These are phyloP conservation scores for Colletotrichum caudatum DNA, from an alignment of 2,329 filamentous ascomycete species.

Conservation along the genomic window DNA sequence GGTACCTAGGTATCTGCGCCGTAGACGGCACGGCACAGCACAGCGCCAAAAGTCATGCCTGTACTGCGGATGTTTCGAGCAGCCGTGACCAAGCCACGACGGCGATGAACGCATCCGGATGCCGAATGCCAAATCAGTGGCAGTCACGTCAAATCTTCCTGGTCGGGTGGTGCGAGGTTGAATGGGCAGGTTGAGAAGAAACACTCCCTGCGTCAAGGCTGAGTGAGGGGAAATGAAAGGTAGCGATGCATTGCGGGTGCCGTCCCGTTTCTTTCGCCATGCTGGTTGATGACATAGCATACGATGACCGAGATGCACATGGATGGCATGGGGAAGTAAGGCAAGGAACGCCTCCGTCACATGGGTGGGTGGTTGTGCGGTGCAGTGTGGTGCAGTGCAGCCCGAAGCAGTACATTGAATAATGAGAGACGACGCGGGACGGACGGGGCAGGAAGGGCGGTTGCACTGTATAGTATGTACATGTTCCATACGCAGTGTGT, in stretches of 20 bases:
- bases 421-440: neutral
- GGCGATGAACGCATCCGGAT: constrained; percentile 2
- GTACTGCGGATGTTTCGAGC: neutral
- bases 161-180: constrained; percentile 15
- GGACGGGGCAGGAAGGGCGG: neutral
- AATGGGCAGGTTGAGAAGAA: constrained; percentile 7
- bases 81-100: constrained; percentile 6
- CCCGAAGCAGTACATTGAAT: too few relatives aligned
- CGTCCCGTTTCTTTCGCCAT: constrained; percentile 9
- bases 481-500: neutral
- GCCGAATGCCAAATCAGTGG: neutral
- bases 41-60: too few relatives aligned
- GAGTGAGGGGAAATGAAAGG: constrained; percentile 2
- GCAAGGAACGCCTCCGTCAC: neutral
- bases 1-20: neutral
- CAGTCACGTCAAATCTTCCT: neutral
- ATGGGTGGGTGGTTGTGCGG: neutral
- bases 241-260: constrained; percentile 5
- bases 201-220: constrained; percentile 37
- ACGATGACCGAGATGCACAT: constrained; percentile 5
- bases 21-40: too few relatives aligned
- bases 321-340: neutral
- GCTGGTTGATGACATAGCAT: neutral
- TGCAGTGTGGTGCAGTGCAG: neutral
- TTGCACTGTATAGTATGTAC: too few relatives aligned